Evolutionary conservation across 768 basidiomycete genomes (phyloP).

Genomic region (Panaeolus papilionaceus): DNA sequence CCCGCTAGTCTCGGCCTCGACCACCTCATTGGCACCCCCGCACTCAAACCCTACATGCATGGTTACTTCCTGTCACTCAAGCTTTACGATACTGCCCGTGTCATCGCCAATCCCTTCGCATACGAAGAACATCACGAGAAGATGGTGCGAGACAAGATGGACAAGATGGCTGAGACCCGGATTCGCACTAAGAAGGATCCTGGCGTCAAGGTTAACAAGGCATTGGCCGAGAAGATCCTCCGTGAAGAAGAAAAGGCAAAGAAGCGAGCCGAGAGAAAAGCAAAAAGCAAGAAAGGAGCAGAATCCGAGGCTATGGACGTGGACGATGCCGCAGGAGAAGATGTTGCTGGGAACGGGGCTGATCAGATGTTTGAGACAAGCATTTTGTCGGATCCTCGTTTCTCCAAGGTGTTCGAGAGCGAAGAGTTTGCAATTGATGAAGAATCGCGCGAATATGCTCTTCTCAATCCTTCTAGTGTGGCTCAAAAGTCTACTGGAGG

Average conservation of each 20-base stretch:
- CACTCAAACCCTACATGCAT: slow-evolving; percentile 99
- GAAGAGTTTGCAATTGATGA: slow-evolving; percentile 94
- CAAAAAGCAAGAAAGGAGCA: slow-evolving; percentile 42
- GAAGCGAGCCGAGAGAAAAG: slow-evolving; percentile 63
- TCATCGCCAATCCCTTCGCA: slow-evolving; percentile 95
- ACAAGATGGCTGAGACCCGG: slow-evolving; percentile 90
- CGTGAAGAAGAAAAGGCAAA: slow-evolving; percentile 66
- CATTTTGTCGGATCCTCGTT: slow-evolving; percentile 86
- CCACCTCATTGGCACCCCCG: slow-evolving; percentile 92
- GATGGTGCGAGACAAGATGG: slow-evolving; percentile 86
- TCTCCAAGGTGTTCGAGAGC: slow-evolving; percentile 89
- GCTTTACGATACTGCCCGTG: slow-evolving; percentile 93
- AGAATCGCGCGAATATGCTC: slow-evolving; percentile 83
- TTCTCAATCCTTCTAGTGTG: slow-evolving; percentile 90
- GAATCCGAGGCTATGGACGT: slow-evolving; percentile 40
- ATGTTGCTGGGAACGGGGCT: slow-evolving; percentile 40
- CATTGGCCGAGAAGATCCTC: slow-evolving; percentile 84
- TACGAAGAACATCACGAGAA: slow-evolving; percentile 95
- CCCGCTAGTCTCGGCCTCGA: slow-evolving; percentile 83
- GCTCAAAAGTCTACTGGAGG: slow-evolving; percentile 49
- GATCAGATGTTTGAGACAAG: slow-evolving; percentile 40
- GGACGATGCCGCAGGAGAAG: slow-evolving; percentile 39
- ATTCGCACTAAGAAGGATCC: slow-evolving; percentile 83
- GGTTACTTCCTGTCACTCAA: slow-evolving; percentile 98
- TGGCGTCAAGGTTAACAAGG: slow-evolving; percentile 77